These are phyloP conservation scores for Pseudogymnoascus sp. DNA, from an alignment of 2,329 filamentous ascomycete genomes.

Conservation along the genomic window DNA sequence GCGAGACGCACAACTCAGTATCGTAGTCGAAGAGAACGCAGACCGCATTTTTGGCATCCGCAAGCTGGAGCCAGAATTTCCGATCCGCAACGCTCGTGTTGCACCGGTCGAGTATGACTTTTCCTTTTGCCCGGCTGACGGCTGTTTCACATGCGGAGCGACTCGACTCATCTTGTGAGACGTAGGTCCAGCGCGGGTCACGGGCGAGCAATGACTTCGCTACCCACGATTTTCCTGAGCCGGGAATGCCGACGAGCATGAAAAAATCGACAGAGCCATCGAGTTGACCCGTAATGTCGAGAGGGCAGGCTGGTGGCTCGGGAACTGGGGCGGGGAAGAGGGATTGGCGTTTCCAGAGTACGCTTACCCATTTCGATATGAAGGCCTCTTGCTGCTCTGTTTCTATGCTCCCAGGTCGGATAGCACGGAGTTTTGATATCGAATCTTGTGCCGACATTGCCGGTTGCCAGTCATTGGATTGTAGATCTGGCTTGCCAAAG, in stretches of 20 bases:
- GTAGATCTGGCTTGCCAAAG: not conserved
- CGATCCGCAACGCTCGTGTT: conserved; percentile 15
- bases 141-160: conserved; percentile 3
- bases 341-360: conserved; percentile 16
- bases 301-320: conserved; percentile 2
- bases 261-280: conserved; percentile 12
- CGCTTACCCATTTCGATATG: conserved; percentile 13
- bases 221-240: conserved; percentile 15
- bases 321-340: not conserved
- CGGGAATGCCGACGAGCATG: conserved; percentile 15
- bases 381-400: conserved; percentile 17
- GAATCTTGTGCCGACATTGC: conserved; percentile 11
- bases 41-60: not conserved
- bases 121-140: not conserved
- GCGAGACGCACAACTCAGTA: conserved; percentile 11
- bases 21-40: conserved; percentile 16
- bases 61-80: conserved; percentile 10
- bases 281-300: conserved; percentile 11
- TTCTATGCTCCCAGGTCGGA: conserved; percentile 16
- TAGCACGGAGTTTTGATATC: conserved; percentile 9
- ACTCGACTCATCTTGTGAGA: conserved; percentile 14
- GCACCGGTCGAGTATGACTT: conserved; percentile 17
- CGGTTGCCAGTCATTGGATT: conserved; percentile 8
- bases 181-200: conserved; percentile 5
- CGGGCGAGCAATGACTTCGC: conserved; percentile 9